Conservation (phyloP, 805 yeast genomes). For the Grigorovia transvaalensis region DNA sequence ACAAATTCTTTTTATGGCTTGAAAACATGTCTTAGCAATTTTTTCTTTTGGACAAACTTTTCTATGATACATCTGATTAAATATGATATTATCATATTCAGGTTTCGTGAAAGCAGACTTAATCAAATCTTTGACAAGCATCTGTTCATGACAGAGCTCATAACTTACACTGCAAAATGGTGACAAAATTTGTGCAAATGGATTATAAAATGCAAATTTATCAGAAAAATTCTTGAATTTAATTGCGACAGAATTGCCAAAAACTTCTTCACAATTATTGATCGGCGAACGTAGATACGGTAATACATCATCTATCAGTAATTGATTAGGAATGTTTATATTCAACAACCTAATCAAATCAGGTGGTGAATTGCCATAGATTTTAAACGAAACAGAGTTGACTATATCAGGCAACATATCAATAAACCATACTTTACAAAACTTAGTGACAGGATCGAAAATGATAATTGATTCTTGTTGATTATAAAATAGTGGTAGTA, state of each 20-base stretch:
- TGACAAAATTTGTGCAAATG: slow-evolving; percentile 21
- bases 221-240: slow-evolving; percentile 27
- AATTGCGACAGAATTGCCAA: not conserved
- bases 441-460: slow-evolving; percentile 33
- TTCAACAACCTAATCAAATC: slow-evolving; percentile 12
- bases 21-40: slow-evolving; percentile 11
- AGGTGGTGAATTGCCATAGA: slow-evolving; percentile 22
- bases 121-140: not conserved
- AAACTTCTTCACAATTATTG: not conserved
- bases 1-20: slow-evolving; percentile 15
- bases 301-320: not conserved
- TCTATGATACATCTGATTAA: not conserved
- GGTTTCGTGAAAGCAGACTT: not conserved
- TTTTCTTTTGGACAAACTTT: slow-evolving; percentile 7
- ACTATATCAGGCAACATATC: slow-evolving; percentile 19
- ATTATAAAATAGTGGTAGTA: slow-evolving; percentile 26
- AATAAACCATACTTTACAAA: slow-evolving; percentile 41
- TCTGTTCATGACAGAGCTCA: not conserved
- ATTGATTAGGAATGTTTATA: not conserved
- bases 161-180: slow-evolving; percentile 6
- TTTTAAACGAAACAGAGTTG: slow-evolving; percentile 18
- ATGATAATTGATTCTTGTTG: slow-evolving; percentile 56
- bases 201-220: slow-evolving; percentile 27
- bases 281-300: not conserved
- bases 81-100: not conserved